A percentile compares a stretch with the other conserved stretches of the same genome.
Evolutionary conservation across 2,329 filamentous ascomycete species (phyloP).

Genomic region (Microsporum ferrugineum): DNA sequence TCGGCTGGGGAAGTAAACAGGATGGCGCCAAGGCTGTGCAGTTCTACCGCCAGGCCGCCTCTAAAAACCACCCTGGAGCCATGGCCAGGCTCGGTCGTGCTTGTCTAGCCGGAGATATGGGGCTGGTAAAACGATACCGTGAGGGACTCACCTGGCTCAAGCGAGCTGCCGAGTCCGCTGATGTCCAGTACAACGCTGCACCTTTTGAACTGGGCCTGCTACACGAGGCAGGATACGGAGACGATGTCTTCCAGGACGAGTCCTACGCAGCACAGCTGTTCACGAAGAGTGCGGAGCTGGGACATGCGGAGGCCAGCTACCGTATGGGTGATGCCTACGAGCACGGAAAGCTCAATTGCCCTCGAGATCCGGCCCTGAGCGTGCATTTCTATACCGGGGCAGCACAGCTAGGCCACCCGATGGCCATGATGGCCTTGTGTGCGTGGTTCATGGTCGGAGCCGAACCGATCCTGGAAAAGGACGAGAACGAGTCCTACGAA

Average conservation of each 20-base stretch:
- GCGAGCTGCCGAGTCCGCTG: constrained; percentile 77
- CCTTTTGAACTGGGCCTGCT: constrained; percentile 82
- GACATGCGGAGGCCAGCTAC: constrained; percentile 74
- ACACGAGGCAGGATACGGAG: constrained; percentile 87
- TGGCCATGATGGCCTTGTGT: constrained; percentile 95
- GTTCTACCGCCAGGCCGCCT: constrained; percentile 79
- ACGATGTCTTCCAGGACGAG: constrained; percentile 85
- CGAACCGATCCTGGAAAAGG: constrained; percentile 80
- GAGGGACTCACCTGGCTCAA: constrained; percentile 97
- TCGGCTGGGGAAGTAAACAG: constrained; percentile 89
- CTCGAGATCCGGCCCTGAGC: constrained; percentile 79
- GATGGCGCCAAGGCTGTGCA: constrained; percentile 87
- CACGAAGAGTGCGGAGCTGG: constrained; percentile 85
- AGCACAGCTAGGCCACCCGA: constrained; percentile 68
- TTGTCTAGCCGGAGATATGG: constrained; percentile 80
- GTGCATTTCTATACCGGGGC: constrained; percentile 96
- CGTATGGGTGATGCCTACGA: constrained; percentile 95
- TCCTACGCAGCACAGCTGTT: constrained; percentile 87
- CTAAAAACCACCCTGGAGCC: constrained; percentile 88
- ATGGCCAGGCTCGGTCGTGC: constrained; percentile 87
- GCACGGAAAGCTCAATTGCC: constrained; percentile 76
- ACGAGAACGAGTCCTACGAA: constrained; percentile 91
- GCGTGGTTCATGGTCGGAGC: constrained; percentile 98
- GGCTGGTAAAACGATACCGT: constrained; percentile 66
- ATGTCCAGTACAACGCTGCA: constrained; percentile 81